Evolutionary conservation across 495 filamentous ascomycete species (phyloP), one percentile per base, ranked within the genome.

Genomic region (Chaetomium cochliodes): DNA sequence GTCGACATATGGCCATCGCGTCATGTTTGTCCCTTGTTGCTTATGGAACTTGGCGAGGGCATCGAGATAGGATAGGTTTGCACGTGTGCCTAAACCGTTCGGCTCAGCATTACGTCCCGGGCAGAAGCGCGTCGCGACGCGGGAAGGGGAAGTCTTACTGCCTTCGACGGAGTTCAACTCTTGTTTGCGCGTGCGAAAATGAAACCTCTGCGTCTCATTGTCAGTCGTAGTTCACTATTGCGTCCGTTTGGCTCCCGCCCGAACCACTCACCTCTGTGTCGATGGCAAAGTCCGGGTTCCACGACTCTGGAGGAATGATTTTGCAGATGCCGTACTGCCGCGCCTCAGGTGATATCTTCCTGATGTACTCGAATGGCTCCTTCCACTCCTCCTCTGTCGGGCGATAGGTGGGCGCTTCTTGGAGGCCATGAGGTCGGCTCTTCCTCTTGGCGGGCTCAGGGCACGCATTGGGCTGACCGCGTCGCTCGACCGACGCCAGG

Each of bases 141-240:
- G 63, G 60, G 68, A 60, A 72, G 67, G 66, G 72, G 67, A 67
- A 74, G 68, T 80, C 89, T 84, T 87, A 94, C 93, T 93, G 84
- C 94, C 94, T 88, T 99, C 94, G 57, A 97, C 91, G 18, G 93
- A 97, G 74, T 98, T 99, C 55, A 99, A 85, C 74, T 99, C 94
- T 78, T 98, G 96, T 74, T 93, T 92, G 75, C 94, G 86, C 8
- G 94, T 99, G 61, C 91, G 88, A 76, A 99, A 99, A 74, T 97
- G 94, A 72, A 99, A 99, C 73, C 87, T 87, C 94, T 98, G 69
- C 64, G 3, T 30, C 11, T 28, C 13, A 20, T 56, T 1, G 68
- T 72, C 51, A 73, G 70, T 33, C 28, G 2, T 11, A 20, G 41
- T 23, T n/a, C 15, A 9, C 33, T 16, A 9, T 16, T 7, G 8